Conservation (phyloP, 2,329 filamentous ascomycete species). For the Colletotrichum acutatum region DNA sequence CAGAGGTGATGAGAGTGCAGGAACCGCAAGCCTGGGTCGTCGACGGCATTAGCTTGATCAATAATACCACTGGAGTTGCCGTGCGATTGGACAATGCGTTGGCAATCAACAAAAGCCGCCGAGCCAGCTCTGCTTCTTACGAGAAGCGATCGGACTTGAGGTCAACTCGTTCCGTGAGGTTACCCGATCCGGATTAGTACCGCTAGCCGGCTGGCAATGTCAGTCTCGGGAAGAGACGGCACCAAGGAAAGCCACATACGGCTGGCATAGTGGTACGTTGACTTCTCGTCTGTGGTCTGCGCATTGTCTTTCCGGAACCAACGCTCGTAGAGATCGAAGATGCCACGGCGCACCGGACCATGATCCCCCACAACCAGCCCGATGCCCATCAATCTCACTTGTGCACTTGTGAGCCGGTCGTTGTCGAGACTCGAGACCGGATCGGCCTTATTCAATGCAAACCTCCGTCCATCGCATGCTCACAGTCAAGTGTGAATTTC, state of each 20-base stretch:
- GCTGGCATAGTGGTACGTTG: slow-evolving; percentile 1
- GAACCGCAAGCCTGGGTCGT: slow-evolving; percentile 6
- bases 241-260: slow-evolving; percentile 8
- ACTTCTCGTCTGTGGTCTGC: neutral
- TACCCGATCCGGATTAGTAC: slow-evolving; percentile 17
- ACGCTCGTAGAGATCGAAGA: neutral
- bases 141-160: slow-evolving; percentile 21
- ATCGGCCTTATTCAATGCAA: neutral
- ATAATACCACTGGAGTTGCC: neutral
- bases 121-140: slow-evolving; percentile 1
- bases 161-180: slow-evolving; percentile 8
- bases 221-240: slow-evolving; percentile 22
- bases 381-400: neutral
- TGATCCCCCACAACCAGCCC: neutral
- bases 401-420: neutral
- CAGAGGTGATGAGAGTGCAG: neutral
- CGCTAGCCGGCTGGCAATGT: neutral
- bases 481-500: neutral
- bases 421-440: neutral
- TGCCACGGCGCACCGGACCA: neutral
- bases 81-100: slow-evolving; percentile 15
- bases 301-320: neutral
- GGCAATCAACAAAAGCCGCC: slow-evolving; percentile 1
- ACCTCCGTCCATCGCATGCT: neutral
- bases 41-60: slow-evolving; percentile 5